Percentiles rank a stretch among this genome's conserved stretches.
Evolutionary conservation across 116 monocot species (phyloP).

Genomic region (Dioscorea cayenensis): DNA sequence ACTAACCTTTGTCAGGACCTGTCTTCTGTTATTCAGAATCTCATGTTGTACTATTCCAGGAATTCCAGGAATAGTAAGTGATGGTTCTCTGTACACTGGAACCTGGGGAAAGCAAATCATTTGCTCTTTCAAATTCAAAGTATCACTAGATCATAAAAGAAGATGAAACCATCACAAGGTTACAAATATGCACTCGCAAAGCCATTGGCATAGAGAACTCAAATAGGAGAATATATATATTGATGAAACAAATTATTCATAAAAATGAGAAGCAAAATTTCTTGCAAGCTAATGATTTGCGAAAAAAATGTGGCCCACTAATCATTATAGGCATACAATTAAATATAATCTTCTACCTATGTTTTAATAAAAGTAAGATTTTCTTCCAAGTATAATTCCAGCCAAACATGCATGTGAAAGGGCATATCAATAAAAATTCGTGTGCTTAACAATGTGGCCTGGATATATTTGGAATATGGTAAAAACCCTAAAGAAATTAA

Average conservation of each 20-base stretch:
- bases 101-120: slow-evolving; percentile 31
- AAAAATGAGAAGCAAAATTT: neutral
- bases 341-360: neutral
- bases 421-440: neutral
- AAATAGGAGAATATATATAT: neutral
- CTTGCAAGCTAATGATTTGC: neutral
- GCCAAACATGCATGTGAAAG: neutral
- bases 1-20: slow-evolving; percentile 88
- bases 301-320: neutral
- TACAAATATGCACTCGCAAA: neutral
- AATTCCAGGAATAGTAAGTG: slow-evolving; percentile 65
- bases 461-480: neutral
- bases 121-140: neutral
- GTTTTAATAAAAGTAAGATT: neutral
- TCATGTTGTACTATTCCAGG: slow-evolving; percentile 94
- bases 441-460: neutral
- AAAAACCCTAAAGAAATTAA: neutral
- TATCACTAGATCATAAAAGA: neutral
- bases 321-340: neutral
- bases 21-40: slow-evolving; percentile 95
- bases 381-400: neutral
- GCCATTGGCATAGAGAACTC: neutral
- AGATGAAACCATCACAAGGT: neutral
- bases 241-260: neutral
- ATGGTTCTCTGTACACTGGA: slow-evolving; percentile 78